phyloP scores from a whole-genome alignment of 129 eudicot species.

The Gnaphalium uliginosum region DNA sequence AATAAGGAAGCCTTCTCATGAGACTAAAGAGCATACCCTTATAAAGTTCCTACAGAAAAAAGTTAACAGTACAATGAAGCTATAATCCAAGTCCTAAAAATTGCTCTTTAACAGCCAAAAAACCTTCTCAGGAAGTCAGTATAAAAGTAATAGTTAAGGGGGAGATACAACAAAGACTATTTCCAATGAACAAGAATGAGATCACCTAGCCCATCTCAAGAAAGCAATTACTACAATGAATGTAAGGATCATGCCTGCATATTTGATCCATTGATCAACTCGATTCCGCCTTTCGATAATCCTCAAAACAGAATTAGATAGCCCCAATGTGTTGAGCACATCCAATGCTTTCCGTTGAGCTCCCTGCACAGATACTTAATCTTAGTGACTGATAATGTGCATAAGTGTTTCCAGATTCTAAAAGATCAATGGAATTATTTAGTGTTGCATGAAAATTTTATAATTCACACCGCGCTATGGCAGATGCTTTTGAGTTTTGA shows the following conservation, averaged over 20 bases:
- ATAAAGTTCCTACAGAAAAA: background rate
- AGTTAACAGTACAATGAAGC: background rate
- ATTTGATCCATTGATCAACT: slow-evolving; percentile 90
- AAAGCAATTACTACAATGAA: slow-evolving; percentile 63
- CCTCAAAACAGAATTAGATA: slow-evolving; percentile 88
- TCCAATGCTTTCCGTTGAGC: slow-evolving; percentile 98
- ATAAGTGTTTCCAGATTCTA: slow-evolving; percentile 3
- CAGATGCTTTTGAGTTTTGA: background rate
- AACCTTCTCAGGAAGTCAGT: background rate
- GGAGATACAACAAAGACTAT: slow-evolving; percentile 34
- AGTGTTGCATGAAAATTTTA: background rate
- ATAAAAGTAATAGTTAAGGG: slow-evolving; percentile 10
- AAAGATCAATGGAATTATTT: background rate
- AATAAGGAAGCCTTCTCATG: background rate
- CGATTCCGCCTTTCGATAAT: slow-evolving; percentile 86
- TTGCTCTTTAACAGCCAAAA: slow-evolving; percentile 17
- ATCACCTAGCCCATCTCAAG: slow-evolving; percentile 88
- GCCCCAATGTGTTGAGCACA: slow-evolving; percentile 86
- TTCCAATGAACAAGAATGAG: slow-evolving; percentile 4
- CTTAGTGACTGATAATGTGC: background rate
- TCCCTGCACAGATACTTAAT: slow-evolving; percentile 49
- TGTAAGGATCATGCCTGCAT: slow-evolving; percentile 84
- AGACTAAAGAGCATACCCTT: background rate
- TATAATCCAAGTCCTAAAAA: slow-evolving; percentile 2
- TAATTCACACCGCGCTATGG: background rate